phyloP scores from a whole-genome alignment of 2,329 filamentous ascomycete species.

The Sclerotinia minor region DNA sequence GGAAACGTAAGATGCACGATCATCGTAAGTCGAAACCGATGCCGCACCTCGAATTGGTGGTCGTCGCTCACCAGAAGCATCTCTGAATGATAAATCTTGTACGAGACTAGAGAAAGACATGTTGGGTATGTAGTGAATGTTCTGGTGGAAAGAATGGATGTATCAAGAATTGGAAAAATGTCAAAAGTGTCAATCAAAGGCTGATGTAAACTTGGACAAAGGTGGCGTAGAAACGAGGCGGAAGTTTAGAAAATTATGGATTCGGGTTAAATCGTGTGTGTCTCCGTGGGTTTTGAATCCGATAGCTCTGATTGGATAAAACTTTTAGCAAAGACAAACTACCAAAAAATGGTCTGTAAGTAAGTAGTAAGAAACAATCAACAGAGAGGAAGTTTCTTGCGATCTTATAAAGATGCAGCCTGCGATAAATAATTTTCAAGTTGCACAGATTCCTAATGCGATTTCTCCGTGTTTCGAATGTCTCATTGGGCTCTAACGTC shows the following conservation, averaged over 20 bases:
- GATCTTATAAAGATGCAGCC: constrained; percentile 5
- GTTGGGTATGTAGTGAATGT: constrained; percentile 23
- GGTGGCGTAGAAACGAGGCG: constrained; percentile 3
- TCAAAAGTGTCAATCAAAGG: not conserved
- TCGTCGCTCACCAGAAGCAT: constrained; percentile 48
- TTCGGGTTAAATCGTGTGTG: constrained; percentile 1
- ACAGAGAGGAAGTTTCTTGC: not conserved
- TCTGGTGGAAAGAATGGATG: not conserved
- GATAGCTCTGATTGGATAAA: constrained; percentile 22
- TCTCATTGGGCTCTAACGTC: not conserved
- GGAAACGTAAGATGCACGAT: constrained; percentile 61
- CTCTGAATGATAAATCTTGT: constrained; percentile 62
- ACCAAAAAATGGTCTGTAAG: not conserved
- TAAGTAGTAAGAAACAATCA: too few species aligned
- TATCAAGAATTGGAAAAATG: not conserved
- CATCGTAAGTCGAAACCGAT: constrained; percentile 52
- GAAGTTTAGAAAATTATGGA: not conserved
- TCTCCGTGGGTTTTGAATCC: constrained; percentile 19
- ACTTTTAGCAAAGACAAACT: not conserved
- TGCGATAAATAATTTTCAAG: not conserved
- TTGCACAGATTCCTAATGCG: constrained; percentile 1
- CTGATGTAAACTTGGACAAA: constrained; percentile 5
- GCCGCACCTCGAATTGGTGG: constrained; percentile 51
- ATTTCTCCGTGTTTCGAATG: constrained; percentile 5
- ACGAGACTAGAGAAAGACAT: constrained; percentile 71